A percentile compares a stretch with the other conserved stretches of the same genome.
Evolutionary conservation across 805 yeast species (phyloP).

Genomic region (Lipomyces spencermartinsiae): DNA sequence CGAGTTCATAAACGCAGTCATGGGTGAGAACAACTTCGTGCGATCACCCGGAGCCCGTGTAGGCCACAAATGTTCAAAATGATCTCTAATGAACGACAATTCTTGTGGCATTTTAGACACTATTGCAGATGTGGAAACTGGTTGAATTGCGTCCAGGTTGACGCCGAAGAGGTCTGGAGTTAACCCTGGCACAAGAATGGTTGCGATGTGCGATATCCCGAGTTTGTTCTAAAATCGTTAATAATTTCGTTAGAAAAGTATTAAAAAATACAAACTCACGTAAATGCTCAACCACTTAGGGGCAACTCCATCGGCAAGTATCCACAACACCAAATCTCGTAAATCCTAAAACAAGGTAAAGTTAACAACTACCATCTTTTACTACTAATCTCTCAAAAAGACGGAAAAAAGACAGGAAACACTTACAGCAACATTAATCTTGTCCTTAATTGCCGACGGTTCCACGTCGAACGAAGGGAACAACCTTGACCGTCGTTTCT

Average conservation of each 20-base stretch:
- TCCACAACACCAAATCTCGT: slow-evolving; percentile 55
- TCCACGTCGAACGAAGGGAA: slow-evolving; percentile 37
- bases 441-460: slow-evolving; percentile 18
- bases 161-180: slow-evolving; percentile 54
- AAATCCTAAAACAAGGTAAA: slow-evolving; percentile 47
- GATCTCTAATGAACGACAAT: slow-evolving; percentile 48
- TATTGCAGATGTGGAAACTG: background rate
- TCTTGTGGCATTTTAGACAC: slow-evolving; percentile 5
- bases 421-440: slow-evolving; percentile 38
- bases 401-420: slow-evolving; percentile 17
- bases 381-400: too few species aligned
- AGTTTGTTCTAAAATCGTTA: slow-evolving; percentile 48
- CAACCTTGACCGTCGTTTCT: slow-evolving; percentile 40
- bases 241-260: slow-evolving; percentile 1
- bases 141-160: slow-evolving; percentile 26
- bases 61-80: slow-evolving; percentile 56
- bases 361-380: background rate
- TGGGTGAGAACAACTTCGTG: slow-evolving; percentile 60
- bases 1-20: slow-evolving; percentile 61
- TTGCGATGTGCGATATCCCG: slow-evolving; percentile 60
- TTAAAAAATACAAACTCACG: slow-evolving; percentile 14
- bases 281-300: slow-evolving; percentile 59
- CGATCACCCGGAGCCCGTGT: slow-evolving; percentile 71
- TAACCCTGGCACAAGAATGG: slow-evolving; percentile 71
- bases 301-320: slow-evolving; percentile 51